Conservation (phyloP, 1,139 yeast genomes). For the Geotrichum macrosporum region DNA sequence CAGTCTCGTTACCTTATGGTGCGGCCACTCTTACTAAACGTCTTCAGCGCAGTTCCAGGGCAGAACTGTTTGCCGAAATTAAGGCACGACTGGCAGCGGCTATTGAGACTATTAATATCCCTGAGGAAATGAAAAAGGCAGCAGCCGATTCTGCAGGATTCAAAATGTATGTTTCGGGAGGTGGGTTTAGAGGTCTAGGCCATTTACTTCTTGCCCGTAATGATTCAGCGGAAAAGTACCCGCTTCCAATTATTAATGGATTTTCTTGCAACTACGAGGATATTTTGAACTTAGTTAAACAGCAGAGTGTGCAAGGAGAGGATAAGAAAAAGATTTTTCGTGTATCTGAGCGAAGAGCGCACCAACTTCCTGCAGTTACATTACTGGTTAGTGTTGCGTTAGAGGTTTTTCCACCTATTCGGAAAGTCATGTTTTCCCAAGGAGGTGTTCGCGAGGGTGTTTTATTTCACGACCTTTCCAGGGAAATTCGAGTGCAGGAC, state of each 20-base stretch:
- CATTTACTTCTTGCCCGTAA: slow-evolving; percentile 50
- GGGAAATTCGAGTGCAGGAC: slow-evolving; percentile 53
- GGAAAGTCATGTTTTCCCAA: slow-evolving; percentile 59
- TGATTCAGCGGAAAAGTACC: slow-evolving; percentile 50
- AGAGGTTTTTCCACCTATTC: slow-evolving; percentile 53
- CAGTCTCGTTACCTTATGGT: slow-evolving; percentile 62
- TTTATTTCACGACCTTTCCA: slow-evolving; percentile 53
- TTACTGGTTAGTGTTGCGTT: slow-evolving; percentile 55
- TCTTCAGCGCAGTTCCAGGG: slow-evolving; percentile 42
- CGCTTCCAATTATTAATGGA: slow-evolving; percentile 57
- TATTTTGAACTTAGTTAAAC: slow-evolving; percentile 36
- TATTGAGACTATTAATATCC: slow-evolving; percentile 42
- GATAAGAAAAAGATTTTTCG: slow-evolving; percentile 46
- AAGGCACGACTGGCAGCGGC: slow-evolving; percentile 43
- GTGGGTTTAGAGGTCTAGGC: slow-evolving; percentile 63
- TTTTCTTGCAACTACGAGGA: slow-evolving; percentile 52
- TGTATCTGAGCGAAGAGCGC: slow-evolving; percentile 56
- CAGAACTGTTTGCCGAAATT: slow-evolving; percentile 27
- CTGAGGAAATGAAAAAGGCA: slow-evolving; percentile 27
- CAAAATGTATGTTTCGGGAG: slow-evolving; percentile 60
- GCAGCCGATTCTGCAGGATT: slow-evolving; percentile 54
- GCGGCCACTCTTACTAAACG: slow-evolving; percentile 59
- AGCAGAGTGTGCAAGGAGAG: slow-evolving; percentile 18
- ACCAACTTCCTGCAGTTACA: slow-evolving; percentile 62
- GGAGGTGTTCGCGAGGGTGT: slow-evolving; percentile 74